Evolutionary conservation across 176 grass and related monocot species (phyloP).

Genomic region (Stipa capillata): DNA sequence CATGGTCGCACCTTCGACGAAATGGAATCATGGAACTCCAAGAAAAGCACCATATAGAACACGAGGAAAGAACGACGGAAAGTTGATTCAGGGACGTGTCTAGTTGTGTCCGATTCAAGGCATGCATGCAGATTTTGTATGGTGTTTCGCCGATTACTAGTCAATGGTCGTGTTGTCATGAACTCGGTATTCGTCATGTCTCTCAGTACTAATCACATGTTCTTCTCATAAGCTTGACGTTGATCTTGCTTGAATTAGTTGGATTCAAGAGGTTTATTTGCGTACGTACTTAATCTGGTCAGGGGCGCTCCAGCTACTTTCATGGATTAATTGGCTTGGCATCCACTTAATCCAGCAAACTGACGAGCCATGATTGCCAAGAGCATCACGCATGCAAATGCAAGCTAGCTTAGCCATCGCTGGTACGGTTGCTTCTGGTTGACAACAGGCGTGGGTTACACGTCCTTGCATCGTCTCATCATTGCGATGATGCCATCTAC

Average conservation of each 20-base stretch:
- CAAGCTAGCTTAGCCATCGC: background rate
- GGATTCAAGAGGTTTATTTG: background rate
- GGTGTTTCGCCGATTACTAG: too few species aligned
- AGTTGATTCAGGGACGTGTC: background rate
- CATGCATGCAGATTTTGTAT: too few species aligned
- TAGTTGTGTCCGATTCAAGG: background rate
- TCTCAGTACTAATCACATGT: background rate
- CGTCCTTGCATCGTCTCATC: background rate
- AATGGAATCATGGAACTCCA: background rate
- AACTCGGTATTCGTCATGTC: too few species aligned
- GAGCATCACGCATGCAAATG: background rate
- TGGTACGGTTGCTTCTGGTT: background rate
- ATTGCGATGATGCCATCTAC: too few species aligned
- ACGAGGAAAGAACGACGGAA: background rate
- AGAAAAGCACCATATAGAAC: background rate
- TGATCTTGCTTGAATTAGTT: background rate
- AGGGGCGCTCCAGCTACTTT: background rate
- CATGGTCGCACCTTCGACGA: background rate
- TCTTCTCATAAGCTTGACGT: background rate
- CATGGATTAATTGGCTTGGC: background rate
- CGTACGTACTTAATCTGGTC: too few species aligned
- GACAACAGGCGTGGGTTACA: background rate
- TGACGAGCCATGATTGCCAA: background rate
- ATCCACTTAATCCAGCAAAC: background rate
- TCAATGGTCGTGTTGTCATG: background rate